These are phyloP conservation scores for Symbiodinium pilosum DNA, from an alignment of 73 alveolate species.

Conservation along the genomic window DNA sequence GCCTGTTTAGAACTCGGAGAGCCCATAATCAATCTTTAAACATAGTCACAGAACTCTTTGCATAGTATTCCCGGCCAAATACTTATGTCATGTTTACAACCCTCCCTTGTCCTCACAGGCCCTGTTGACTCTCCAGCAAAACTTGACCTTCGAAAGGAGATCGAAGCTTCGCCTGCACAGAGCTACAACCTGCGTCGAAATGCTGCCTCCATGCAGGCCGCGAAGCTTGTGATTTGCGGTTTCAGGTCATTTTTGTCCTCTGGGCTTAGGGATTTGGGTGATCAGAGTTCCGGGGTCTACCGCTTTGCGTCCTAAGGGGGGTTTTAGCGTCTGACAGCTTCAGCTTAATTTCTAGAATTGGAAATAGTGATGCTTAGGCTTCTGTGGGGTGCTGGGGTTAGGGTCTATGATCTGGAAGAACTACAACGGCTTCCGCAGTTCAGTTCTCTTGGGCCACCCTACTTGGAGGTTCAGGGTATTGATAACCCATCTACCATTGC, in stretches of 20 bases:
- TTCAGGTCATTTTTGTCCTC: background rate
- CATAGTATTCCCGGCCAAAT: too few relatives aligned
- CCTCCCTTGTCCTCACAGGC: too few relatives aligned
- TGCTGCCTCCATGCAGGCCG: slow-evolving; percentile 47
- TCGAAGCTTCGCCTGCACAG: slow-evolving; percentile 38
- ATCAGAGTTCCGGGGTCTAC: background rate
- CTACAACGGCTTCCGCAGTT: background rate
- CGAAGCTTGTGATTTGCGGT: background rate
- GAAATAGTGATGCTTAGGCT: background rate
- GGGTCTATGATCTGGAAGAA: background rate
- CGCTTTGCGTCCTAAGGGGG: background rate
- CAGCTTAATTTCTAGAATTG: background rate
- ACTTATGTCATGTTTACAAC: too few relatives aligned
- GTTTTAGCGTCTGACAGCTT: background rate
- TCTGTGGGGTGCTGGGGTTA: background rate
- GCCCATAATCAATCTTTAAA: too few relatives aligned
- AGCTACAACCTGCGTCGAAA: slow-evolving; percentile 61
- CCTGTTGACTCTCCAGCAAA: too few relatives aligned
- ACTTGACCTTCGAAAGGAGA: slow-evolving; percentile 43
- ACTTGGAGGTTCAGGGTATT: too few relatives aligned
- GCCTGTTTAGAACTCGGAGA: too few relatives aligned
- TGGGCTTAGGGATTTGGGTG: too few relatives aligned
- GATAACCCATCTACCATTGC: too few relatives aligned
- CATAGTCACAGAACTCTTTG: too few relatives aligned
- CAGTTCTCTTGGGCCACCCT: too few relatives aligned